Evolutionary conservation across 1,284 basidiomycete genomes (phyloP).

Genomic region (Sanghuangporus weigelae): DNA sequence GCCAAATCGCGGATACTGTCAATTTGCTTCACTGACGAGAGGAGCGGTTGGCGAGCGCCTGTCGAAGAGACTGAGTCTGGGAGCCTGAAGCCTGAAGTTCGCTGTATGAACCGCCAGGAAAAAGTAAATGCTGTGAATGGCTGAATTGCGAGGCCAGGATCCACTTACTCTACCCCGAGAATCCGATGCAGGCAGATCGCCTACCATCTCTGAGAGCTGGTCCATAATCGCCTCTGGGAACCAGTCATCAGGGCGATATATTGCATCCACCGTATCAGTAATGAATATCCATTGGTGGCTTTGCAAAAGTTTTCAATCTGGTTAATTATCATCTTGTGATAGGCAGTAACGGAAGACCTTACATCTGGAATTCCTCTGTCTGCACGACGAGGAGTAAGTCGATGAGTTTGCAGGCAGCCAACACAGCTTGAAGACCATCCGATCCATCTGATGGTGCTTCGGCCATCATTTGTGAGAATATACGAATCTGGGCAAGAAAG

Average conservation of each 20-base stretch:
- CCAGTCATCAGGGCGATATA: conserved; percentile 84
- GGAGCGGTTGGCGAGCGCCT: conserved; percentile 65
- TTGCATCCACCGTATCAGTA: conserved; percentile 94
- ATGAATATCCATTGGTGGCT: conserved; percentile 99
- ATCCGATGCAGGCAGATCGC: conserved; percentile 49
- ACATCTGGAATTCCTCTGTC: conserved; percentile 98
- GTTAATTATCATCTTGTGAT: conserved; percentile 14
- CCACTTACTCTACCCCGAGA: conserved; percentile 30
- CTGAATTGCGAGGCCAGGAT: not conserved
- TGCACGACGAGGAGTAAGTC: conserved; percentile 90
- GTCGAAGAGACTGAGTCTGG: conserved; percentile 24
- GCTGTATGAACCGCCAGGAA: not conserved
- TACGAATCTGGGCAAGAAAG: conserved; percentile 50
- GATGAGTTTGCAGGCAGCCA: conserved; percentile 90
- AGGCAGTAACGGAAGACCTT: conserved; percentile 23
- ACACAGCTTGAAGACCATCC: conserved; percentile 76
- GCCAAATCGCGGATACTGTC: conserved; percentile 78
- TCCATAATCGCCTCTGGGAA: conserved; percentile 87
- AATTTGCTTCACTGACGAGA: conserved; percentile 64
- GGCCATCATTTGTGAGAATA: conserved; percentile 64
- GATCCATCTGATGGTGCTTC: conserved; percentile 70
- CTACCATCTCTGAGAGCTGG: conserved; percentile 78
- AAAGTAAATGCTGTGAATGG: not conserved
- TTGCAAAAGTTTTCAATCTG: conserved; percentile 4
- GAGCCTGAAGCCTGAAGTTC: conserved; percentile 7